Percentiles rank a stretch among this genome's conserved stretches.
These are phyloP conservation scores for Naganishia albida DNA, from an alignment of 1,284 basidiomycete species.

Conservation along the genomic window DNA sequence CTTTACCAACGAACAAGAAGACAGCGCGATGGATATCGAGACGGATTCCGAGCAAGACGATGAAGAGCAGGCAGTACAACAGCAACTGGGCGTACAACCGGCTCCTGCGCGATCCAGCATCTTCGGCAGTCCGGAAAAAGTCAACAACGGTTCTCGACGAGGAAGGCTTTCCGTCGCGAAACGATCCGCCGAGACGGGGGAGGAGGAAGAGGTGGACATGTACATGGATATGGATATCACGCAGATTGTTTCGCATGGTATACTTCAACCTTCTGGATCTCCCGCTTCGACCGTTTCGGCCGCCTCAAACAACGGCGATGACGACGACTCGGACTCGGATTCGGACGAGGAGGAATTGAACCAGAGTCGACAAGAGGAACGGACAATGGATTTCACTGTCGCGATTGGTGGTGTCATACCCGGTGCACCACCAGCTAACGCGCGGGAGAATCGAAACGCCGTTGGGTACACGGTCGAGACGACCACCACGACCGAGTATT, in stretches of 20 bases:
- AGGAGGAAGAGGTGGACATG: slow-evolving; percentile 34
- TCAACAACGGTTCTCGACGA: slow-evolving; percentile 19
- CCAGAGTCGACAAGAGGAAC: slow-evolving; percentile 46
- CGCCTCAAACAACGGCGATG: slow-evolving; percentile 33
- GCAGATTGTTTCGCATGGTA: slow-evolving; percentile 45
- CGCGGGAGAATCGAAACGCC: slow-evolving; percentile 41
- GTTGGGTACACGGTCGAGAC: slow-evolving; percentile 50
- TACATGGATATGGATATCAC: slow-evolving; percentile 54
- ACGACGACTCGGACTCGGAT: slow-evolving; percentile 39
- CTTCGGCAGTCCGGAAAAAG: slow-evolving; percentile 27
- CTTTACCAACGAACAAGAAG: slow-evolving; percentile 52
- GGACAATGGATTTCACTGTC: slow-evolving; percentile 56
- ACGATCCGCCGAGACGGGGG: neutral
- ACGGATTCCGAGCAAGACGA: slow-evolving; percentile 41
- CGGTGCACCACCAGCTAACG: slow-evolving; percentile 44
- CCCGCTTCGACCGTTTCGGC: slow-evolving; percentile 30
- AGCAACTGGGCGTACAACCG: slow-evolving; percentile 2
- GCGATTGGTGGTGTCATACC: slow-evolving; percentile 53
- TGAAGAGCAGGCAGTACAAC: slow-evolving; percentile 13
- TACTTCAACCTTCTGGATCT: slow-evolving; percentile 36
- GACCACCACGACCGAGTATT: slow-evolving; percentile 13
- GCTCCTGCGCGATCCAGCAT: slow-evolving; percentile 8
- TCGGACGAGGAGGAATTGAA: slow-evolving; percentile 31
- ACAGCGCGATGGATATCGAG: slow-evolving; percentile 60
- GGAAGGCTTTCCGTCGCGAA: slow-evolving; percentile 18